Evolutionary conservation across 257 asterid genomes (phyloP).

Genomic region (Agastache rugosa): DNA sequence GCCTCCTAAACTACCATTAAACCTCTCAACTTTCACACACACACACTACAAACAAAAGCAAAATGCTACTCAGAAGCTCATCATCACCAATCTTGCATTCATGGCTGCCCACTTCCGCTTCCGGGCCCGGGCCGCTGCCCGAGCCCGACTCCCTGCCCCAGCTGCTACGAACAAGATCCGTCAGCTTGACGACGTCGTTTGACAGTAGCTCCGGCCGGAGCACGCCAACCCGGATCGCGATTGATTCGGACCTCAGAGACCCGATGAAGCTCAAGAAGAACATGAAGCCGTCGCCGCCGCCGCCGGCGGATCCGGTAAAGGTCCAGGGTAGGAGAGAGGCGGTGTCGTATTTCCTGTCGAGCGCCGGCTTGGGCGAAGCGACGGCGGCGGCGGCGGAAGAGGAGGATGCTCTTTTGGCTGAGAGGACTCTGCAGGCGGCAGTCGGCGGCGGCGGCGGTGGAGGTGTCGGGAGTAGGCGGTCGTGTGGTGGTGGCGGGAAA

Average conservation of each 20-base stretch:
- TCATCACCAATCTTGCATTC: constrained; percentile 67
- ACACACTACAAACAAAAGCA: neutral
- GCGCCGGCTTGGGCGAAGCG: constrained; percentile 50
- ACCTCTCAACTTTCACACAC: neutral
- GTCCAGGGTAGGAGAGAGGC: constrained; percentile 44
- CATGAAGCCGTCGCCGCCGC: constrained; percentile 37
- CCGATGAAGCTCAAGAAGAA: constrained; percentile 46
- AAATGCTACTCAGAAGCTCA: constrained; percentile 65
- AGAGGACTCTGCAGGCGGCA: constrained; percentile 41
- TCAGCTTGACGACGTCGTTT: constrained; percentile 40
- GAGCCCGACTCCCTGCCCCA: constrained; percentile 57
- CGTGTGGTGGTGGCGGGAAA: constrained; percentile 53
- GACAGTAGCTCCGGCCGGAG: constrained; percentile 39
- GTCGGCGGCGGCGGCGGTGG: constrained; percentile 41
- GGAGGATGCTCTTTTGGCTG: constrained; percentile 25
- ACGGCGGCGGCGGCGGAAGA: constrained; percentile 26
- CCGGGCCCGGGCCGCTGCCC: constrained; percentile 44
- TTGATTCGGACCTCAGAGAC: constrained; percentile 49
- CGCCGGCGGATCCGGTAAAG: constrained; percentile 44
- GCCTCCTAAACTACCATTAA: neutral
- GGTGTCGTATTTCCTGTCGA: constrained; percentile 41
- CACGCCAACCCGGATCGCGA: constrained; percentile 28
- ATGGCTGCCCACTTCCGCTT: constrained; percentile 49
- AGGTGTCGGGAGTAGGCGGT: constrained; percentile 49
- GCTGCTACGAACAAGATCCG: constrained; percentile 52